phyloP scores from a whole-genome alignment of 768 basidiomycete genomes.

The Amanita inopinata region DNA sequence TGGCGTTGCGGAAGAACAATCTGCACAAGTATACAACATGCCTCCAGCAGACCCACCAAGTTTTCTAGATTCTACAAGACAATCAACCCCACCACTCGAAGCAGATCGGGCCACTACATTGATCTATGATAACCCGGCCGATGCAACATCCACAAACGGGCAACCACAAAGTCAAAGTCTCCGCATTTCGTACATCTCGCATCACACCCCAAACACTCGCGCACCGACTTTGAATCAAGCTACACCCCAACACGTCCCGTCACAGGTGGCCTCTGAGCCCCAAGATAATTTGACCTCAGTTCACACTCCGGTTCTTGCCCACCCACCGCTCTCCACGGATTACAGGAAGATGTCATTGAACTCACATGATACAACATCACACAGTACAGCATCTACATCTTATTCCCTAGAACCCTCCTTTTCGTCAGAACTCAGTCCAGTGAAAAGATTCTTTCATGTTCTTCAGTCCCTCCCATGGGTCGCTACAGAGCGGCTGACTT shows the following conservation, averaged over 20 bases:
- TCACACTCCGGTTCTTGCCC: conserved; percentile 23
- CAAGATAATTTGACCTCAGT: conserved; percentile 10
- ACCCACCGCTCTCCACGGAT: conserved; percentile 23
- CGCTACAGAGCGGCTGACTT: conserved; percentile 31
- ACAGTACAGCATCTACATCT: conserved; percentile 16
- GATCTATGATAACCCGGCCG: conserved; percentile 6
- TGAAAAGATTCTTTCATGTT: conserved; percentile 31
- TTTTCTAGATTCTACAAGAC: conserved; percentile 13
- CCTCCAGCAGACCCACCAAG: conserved; percentile 11
- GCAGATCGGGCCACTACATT: conserved; percentile 10
- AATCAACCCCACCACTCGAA: conserved; percentile 7
- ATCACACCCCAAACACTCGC: conserved; percentile 5
- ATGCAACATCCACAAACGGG: conserved; percentile 5
- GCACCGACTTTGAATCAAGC: conserved; percentile 9
- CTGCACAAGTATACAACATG: conserved; percentile 16
- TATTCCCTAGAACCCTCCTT: conserved; percentile 27
- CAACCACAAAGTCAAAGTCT: conserved; percentile 8
- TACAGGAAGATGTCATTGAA: conserved; percentile 27
- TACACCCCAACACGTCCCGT: conserved; percentile 1
- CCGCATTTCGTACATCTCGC: conserved; percentile 8
- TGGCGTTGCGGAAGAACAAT: conserved; percentile 17
- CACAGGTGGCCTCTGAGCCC: conserved; percentile 6
- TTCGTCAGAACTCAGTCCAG: conserved; percentile 25
- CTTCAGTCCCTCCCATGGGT: conserved; percentile 40
- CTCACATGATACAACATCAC: conserved; percentile 18